Evolutionary conservation across 2,329 filamentous ascomycete genomes (phyloP).

Genomic region (Pseudogymnoascus sp.): DNA sequence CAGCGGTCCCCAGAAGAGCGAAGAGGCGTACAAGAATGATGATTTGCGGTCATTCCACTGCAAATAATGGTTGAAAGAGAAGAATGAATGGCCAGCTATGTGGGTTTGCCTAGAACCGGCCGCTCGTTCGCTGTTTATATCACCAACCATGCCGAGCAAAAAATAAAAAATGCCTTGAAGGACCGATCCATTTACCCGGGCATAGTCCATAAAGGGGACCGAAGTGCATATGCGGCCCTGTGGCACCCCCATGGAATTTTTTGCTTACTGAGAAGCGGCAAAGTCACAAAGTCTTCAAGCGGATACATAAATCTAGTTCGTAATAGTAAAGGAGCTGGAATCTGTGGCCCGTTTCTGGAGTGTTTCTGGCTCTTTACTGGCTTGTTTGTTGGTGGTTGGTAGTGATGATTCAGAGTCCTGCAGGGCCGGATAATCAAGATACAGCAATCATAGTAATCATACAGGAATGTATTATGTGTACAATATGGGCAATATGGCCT

Average conservation of each 20-base stretch:
- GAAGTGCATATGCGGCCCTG: neutral
- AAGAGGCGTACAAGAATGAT: neutral
- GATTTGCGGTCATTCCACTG: neutral
- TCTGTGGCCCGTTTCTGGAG: neutral
- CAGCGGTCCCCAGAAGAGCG: neutral
- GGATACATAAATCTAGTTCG: neutral
- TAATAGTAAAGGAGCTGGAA: neutral
- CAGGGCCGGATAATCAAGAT: slow-evolving; percentile 2
- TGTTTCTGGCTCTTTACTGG: neutral
- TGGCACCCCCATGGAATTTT: neutral
- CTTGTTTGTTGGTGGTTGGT: neutral
- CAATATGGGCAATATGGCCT: too few relatives aligned
- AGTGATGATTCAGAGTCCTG: neutral
- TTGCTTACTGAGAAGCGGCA: neutral
- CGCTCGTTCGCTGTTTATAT: neutral
- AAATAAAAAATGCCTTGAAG: neutral
- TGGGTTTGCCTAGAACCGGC: neutral
- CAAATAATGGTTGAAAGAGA: neutral
- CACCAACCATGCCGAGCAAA: neutral
- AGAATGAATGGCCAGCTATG: neutral
- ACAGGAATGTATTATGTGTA: too few relatives aligned
- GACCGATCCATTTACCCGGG: neutral
- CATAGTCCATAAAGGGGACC: neutral
- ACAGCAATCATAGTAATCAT: neutral
- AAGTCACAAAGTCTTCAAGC: neutral